Evolutionary conservation across 1,284 basidiomycete genomes (phyloP).

Genomic region (Cryptococcus jaspeensis): DNA sequence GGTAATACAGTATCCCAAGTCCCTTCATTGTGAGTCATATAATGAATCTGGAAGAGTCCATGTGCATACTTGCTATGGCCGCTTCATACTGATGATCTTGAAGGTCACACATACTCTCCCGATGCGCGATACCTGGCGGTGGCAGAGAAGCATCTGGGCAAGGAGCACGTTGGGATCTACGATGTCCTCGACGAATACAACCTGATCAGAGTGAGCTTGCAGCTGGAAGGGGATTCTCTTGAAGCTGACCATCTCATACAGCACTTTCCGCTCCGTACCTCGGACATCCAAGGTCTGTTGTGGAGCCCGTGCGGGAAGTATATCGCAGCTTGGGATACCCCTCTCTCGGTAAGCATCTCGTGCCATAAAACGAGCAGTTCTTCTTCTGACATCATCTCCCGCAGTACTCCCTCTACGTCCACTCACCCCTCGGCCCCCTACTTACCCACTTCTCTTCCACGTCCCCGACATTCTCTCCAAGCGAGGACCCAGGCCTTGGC

Average conservation of each 20-base stretch:
- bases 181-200: conserved; percentile 68
- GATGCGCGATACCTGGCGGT: conserved; percentile 77
- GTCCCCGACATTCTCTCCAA: conserved; percentile 10
- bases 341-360: conserved; percentile 63
- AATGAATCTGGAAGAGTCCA: not conserved
- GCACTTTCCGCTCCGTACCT: conserved; percentile 80
- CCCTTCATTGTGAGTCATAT: not conserved
- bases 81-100: too few species aligned
- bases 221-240: not conserved
- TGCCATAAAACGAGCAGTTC: not conserved
- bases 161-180: conserved; percentile 78
- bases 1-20: conserved; percentile 32
- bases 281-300: conserved; percentile 68
- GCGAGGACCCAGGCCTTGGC: conserved; percentile 71
- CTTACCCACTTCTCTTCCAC: conserved; percentile 58
- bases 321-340: conserved; percentile 78
- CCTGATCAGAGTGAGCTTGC: conserved; percentile 65
- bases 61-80: too few species aligned
- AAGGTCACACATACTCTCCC: conserved; percentile 73
- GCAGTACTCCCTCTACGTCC: conserved; percentile 76
- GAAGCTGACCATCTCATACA: conserved; percentile 32
- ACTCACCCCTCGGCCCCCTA: conserved; percentile 69
- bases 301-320: conserved; percentile 78
- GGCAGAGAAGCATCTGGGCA: conserved; percentile 79
- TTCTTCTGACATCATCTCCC: not conserved